phyloP scores from a whole-genome alignment of 1,139 yeast species.

The Saccharomyces pastorianus region DNA sequence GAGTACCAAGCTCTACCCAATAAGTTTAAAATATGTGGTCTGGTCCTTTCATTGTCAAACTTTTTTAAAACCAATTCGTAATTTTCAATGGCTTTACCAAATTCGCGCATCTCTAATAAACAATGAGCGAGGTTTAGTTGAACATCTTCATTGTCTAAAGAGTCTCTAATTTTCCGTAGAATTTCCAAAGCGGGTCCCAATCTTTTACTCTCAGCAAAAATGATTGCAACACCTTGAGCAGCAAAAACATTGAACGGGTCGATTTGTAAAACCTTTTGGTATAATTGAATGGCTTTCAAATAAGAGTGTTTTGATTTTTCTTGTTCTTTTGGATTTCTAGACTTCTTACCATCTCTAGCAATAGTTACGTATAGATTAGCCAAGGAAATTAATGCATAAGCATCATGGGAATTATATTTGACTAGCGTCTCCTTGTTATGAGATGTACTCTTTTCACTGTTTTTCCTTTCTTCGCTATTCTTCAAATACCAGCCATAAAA shows the following conservation, averaged over 20 bases:
- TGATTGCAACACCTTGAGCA: constrained; percentile 94
- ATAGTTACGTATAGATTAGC: constrained; percentile 79
- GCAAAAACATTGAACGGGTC: constrained; percentile 89
- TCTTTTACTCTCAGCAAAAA: constrained; percentile 81
- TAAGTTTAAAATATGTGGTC: constrained; percentile 54
- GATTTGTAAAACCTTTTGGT: constrained; percentile 75
- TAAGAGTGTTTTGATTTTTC: constrained; percentile 72
- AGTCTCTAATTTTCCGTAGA: constrained; percentile 82
- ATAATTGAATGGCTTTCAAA: constrained; percentile 80
- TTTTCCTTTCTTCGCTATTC: constrained; percentile 25
- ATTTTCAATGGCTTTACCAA: constrained; percentile 76
- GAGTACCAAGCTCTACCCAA: constrained; percentile 88
- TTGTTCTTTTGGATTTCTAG: constrained; percentile 36
- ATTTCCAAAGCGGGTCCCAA: constrained; percentile 73
- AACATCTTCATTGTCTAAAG: constrained; percentile 75
- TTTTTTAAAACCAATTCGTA: constrained; percentile 73
- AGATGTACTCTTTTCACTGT: constrained; percentile 56
- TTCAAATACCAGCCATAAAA: constrained; percentile 88
- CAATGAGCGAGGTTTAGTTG: constrained; percentile 87
- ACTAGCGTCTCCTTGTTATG: constrained; percentile 83
- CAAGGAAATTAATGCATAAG: constrained; percentile 79
- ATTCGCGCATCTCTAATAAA: constrained; percentile 72
- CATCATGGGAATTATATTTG: constrained; percentile 76
- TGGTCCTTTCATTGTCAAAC: constrained; percentile 48
- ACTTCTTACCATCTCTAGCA: constrained; percentile 66